Conservation (phyloP, 2,329 filamentous ascomycete genomes). For the Trichoderma hamatum region DNA sequence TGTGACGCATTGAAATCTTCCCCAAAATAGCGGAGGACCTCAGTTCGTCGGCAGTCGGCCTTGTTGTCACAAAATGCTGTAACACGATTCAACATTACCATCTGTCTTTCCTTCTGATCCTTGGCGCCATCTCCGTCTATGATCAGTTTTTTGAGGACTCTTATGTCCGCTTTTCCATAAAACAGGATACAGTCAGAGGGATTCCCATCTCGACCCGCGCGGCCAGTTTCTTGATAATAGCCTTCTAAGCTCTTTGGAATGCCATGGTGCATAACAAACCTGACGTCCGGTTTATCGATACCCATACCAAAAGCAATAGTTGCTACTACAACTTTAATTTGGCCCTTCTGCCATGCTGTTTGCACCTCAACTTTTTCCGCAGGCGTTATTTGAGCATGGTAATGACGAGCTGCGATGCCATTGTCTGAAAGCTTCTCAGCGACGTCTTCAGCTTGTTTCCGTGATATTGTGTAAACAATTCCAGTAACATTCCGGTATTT, state of each 20-base stretch:
- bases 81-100: constrained; percentile 82
- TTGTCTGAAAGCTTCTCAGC: constrained; percentile 68
- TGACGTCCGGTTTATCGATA: constrained; percentile 97
- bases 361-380: constrained; percentile 73
- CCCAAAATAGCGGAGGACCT: constrained; percentile 92
- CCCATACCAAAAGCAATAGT: constrained; percentile 99
- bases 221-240: constrained; percentile 97
- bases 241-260: constrained; percentile 95
- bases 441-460: constrained; percentile 79
- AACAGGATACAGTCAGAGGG: constrained; percentile 88
- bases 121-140: constrained; percentile 73
- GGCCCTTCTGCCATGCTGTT: constrained; percentile 77
- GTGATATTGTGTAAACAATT: constrained; percentile 90
- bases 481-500: constrained; percentile 75
- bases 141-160: constrained; percentile 77
- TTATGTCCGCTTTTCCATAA: constrained; percentile 79
- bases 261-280: constrained; percentile 92
- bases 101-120: constrained; percentile 82
- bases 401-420: constrained; percentile 76
- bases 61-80: constrained; percentile 88
- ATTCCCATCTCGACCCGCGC: constrained; percentile 88
- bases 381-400: constrained; percentile 78
- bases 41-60: constrained; percentile 81
- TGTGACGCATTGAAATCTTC: constrained; percentile 74
- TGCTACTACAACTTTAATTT: constrained; percentile 87